Base-by-base conservation (phyloP, 2,329 filamentous ascomycete species). In the Nannizziopsis barbatae region DNA sequence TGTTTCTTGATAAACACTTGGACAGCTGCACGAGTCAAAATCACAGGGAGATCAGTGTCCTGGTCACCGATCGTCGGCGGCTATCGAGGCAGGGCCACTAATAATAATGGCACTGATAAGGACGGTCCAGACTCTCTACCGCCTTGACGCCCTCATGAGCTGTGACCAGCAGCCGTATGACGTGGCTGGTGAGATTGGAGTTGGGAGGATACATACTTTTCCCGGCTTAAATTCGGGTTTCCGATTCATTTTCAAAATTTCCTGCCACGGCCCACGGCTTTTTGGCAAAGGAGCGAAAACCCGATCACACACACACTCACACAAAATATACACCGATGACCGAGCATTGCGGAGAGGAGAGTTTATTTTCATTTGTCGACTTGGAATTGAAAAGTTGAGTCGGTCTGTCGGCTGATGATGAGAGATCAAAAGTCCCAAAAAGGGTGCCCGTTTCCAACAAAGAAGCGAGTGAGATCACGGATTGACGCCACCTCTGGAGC, bases 91-190 rank as follows among this genome's bases (percentile, higher is more conserved):
- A 11, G 14, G 15, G 14, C 15, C 18, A 42, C 3, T 14, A 47
- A 42, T 40, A 14, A 47, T 32, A 42, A 15, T 10, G 12, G 45
- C 11, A 42, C 17, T 22, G 45, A 18, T 36, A 37, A 47, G 38
- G n/a, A 12, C 11, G 45, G 45, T 47, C 45, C 45, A 47, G 45
- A 37, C 45, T 37, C 38, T 27, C 31, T 47, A 35, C 45, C 38
- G 45, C 45, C 45, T 36, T 42, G 45, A 36, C 38, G 38, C 45
- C 38, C n/a, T 47, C 45, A 36, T 47, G 38, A 42, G 45, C 45
- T 47, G 38, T 42, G 45, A 27, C 45, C 45, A 47, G 17, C 45
- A 30, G 22, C n/a, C 27, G 45, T 47, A 39, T 38, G 41, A 47
- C 45, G 45, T 47, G 45, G 45, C 45, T 42, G 39, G 38, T 37